Evolutionary conservation across 345 rosid species (phyloP).

Genomic region (Salix brachista): DNA sequence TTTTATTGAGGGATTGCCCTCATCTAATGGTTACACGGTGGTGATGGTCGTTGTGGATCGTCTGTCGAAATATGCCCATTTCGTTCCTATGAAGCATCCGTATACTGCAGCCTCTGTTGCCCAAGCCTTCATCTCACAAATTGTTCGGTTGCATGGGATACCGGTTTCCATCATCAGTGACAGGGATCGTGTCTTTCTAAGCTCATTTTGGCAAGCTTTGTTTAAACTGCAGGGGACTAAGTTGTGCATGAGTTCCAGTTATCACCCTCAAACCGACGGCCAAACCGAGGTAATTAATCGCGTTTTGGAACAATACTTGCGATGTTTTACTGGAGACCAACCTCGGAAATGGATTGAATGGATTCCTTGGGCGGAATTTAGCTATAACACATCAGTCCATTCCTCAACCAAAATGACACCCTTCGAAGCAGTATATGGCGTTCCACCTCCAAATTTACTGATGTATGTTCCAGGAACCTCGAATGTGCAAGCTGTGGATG

Average conservation of each 20-base stretch:
- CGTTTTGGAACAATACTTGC: background rate
- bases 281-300: background rate
- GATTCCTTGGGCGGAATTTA: background rate
- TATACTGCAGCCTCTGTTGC: background rate
- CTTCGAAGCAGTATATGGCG: background rate
- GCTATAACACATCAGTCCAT: background rate
- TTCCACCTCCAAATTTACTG: background rate
- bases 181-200: accelerated
- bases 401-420: background rate
- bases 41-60: background rate
- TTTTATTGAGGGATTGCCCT: background rate
- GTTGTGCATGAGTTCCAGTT: background rate
- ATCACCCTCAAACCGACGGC: background rate
- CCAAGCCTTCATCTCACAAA: background rate
- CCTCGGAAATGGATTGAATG: background rate
- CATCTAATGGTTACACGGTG: background rate
- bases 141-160: background rate
- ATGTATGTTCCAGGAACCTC: background rate
- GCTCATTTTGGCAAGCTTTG: background rate
- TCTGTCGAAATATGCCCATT: background rate
- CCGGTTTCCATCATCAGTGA: background rate
- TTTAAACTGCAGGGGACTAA: background rate
- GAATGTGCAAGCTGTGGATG: background rate
- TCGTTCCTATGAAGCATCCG: background rate
- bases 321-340: background rate